phyloP scores from a whole-genome alignment of 805 yeast species.

The Sporopachydermia quercuum region DNA sequence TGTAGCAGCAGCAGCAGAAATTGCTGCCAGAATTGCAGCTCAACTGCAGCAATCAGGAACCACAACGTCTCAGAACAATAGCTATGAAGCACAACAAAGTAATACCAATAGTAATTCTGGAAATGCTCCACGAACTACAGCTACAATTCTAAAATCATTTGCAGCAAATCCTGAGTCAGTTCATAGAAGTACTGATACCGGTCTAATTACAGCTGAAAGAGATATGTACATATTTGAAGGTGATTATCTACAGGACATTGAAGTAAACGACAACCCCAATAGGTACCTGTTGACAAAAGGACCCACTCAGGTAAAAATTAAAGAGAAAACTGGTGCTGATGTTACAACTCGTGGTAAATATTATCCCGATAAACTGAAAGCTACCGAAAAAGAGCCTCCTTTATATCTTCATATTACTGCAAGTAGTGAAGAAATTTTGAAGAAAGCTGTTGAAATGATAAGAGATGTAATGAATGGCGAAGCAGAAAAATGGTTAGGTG shows the following conservation, averaged over 20 bases:
- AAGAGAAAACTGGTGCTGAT: conserved; percentile 13
- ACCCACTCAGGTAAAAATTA: conserved; percentile 16
- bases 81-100: conserved; percentile 3
- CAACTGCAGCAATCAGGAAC: conserved; percentile 9
- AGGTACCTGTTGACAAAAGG: conserved; percentile 20
- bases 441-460: conserved; percentile 53
- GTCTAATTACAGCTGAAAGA: conserved; percentile 6
- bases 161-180: conserved; percentile 1
- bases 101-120: conserved; percentile 2
- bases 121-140: conserved; percentile 1
- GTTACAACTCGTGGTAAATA: conserved; percentile 20
- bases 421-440: conserved; percentile 26
- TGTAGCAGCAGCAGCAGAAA: conserved; percentile 16
- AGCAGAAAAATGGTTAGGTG: neutral
- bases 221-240: neutral
- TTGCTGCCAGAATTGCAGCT: conserved; percentile 20
- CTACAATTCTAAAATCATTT: conserved; percentile 3
- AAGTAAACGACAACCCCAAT: conserved; percentile 20
- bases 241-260: conserved; percentile 11
- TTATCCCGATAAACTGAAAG: conserved; percentile 19
- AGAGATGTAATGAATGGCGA: conserved; percentile 27
- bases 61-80: conserved; percentile 4
- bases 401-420: conserved; percentile 43
- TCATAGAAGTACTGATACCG: neutral
- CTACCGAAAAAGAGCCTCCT: conserved; percentile 18